These are phyloP conservation scores for Diaporthe ilicicola DNA, from an alignment of 2,329 filamentous ascomycete species.

Conservation along the genomic window DNA sequence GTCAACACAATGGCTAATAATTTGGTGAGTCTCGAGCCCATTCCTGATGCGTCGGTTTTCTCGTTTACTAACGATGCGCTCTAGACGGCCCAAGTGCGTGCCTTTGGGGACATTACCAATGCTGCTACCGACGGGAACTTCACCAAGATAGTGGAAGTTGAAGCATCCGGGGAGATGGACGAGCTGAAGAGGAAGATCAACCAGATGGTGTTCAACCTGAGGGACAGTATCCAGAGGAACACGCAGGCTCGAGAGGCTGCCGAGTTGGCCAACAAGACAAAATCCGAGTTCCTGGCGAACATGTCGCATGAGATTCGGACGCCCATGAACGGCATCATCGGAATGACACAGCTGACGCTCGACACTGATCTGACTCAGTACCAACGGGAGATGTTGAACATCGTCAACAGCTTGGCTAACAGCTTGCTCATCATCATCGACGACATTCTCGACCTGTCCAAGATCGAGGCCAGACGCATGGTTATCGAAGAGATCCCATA, in stretches of 20 bases:
- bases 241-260: slow-evolving; percentile 95
- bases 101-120: slow-evolving; percentile 98
- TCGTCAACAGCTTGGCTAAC: slow-evolving; percentile 96
- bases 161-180: slow-evolving; percentile 98
- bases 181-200: slow-evolving; percentile 99
- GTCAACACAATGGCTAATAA: slow-evolving; percentile 91
- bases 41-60: background rate
- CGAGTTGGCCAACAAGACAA: slow-evolving; percentile 96
- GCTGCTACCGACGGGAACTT: slow-evolving; percentile 97
- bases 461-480: slow-evolving; percentile 96
- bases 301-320: slow-evolving; percentile 99
- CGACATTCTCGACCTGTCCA: slow-evolving; percentile 77
- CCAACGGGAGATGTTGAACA: slow-evolving; percentile 97
- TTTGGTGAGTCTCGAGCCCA: slow-evolving; percentile 52
- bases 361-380: slow-evolving; percentile 95
- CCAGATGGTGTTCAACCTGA: slow-evolving; percentile 95
- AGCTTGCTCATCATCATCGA: slow-evolving; percentile 97
- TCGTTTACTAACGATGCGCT: slow-evolving; percentile 47
- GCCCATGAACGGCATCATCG: slow-evolving; percentile 97
- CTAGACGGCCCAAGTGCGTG: slow-evolving; percentile 94
- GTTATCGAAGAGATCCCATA: slow-evolving; percentile 98
- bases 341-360: slow-evolving; percentile 95
- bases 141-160: slow-evolving; percentile 94
- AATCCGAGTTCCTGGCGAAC: slow-evolving; percentile 97
- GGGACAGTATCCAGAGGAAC: slow-evolving; percentile 96